phyloP scores from a whole-genome alignment of 768 basidiomycete species.

The Dentipellis sp. region DNA sequence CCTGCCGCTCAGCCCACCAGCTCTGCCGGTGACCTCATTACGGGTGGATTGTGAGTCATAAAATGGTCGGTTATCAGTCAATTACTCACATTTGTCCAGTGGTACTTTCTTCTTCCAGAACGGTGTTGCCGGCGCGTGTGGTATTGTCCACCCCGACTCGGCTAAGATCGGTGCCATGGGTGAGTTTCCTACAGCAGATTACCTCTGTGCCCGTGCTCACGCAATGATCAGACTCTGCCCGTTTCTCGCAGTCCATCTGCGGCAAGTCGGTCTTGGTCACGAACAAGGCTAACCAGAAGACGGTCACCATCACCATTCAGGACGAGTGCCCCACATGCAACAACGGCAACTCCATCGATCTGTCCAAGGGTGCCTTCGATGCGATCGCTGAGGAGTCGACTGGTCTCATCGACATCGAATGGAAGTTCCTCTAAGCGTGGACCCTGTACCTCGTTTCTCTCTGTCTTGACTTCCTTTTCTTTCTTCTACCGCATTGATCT shows the following conservation, averaged over 20 bases:
- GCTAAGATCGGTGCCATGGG: conserved; percentile 58
- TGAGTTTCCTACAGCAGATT: conserved; percentile 17
- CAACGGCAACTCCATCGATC: conserved; percentile 59
- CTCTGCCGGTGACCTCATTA: conserved; percentile 2
- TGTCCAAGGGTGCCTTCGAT: conserved; percentile 62
- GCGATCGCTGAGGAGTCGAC: conserved; percentile 36
- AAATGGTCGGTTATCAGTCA: not conserved
- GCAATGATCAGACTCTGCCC: no score
- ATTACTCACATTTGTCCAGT: conserved; percentile 10
- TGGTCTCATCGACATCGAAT: conserved; percentile 55
- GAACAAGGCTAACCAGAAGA: conserved; percentile 48
- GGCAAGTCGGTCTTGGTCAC: conserved; percentile 55
- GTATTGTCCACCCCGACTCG: conserved; percentile 43
- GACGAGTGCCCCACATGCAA: conserved; percentile 66
- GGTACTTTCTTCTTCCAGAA: conserved; percentile 38
- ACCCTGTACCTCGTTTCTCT: not conserved
- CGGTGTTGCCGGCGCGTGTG: conserved; percentile 76
- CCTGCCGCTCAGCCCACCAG: not conserved
- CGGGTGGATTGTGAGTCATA: not conserved
- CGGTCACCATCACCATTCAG: conserved; percentile 56
- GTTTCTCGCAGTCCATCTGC: conserved; percentile 43
- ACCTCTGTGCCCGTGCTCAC: no score
- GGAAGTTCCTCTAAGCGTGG: conserved; percentile 1
- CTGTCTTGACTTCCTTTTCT: conserved; percentile 4
- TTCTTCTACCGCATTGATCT: conserved; percentile 6